Evolutionary conservation across 2,329 filamentous ascomycete genomes (phyloP).

Genomic region (Colletotrichum sp.): DNA sequence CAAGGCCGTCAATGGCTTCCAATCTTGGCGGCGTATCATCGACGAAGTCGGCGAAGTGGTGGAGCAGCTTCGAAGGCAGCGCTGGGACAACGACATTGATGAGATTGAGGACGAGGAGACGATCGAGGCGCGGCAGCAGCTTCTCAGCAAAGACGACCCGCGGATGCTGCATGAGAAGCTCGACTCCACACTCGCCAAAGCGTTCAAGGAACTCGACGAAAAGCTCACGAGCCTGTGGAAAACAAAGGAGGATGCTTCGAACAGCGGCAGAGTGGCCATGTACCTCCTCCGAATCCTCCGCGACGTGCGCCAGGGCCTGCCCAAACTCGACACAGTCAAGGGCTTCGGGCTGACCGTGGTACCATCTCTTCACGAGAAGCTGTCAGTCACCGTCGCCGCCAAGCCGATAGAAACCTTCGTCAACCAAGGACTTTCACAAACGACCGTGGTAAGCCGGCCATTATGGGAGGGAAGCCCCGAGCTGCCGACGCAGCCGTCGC

Average conservation of each 20-base stretch:
- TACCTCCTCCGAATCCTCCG: constrained; percentile 78
- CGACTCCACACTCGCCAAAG: constrained; percentile 57
- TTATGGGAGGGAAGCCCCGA: constrained; percentile 81
- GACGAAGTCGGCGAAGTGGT: constrained; percentile 69
- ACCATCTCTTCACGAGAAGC: constrained; percentile 65
- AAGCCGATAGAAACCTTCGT: constrained; percentile 55
- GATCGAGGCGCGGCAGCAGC: constrained; percentile 68
- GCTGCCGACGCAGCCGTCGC: constrained; percentile 80
- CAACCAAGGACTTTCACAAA: constrained; percentile 45
- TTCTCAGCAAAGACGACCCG: constrained; percentile 77
- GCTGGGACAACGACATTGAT: constrained; percentile 78
- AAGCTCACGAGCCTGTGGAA: constrained; percentile 59
- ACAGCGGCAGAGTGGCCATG: constrained; percentile 60
- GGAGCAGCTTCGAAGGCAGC: constrained; percentile 68
- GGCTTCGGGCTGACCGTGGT: constrained; percentile 67
- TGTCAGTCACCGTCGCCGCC: constrained; percentile 60
- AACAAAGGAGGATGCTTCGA: constrained; percentile 46
- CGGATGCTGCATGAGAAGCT: constrained; percentile 65
- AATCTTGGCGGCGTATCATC: constrained; percentile 77
- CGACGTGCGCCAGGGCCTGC: constrained; percentile 73
- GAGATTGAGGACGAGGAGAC: constrained; percentile 77
- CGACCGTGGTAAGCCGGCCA: constrained; percentile 62
- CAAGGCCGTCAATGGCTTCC: constrained; percentile 66
- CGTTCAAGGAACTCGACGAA: constrained; percentile 63
- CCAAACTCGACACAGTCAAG: constrained; percentile 54